Base-by-base conservation (phyloP, 371 early-diverging fungal genomes). In the Mortierella sp. region DNA sequence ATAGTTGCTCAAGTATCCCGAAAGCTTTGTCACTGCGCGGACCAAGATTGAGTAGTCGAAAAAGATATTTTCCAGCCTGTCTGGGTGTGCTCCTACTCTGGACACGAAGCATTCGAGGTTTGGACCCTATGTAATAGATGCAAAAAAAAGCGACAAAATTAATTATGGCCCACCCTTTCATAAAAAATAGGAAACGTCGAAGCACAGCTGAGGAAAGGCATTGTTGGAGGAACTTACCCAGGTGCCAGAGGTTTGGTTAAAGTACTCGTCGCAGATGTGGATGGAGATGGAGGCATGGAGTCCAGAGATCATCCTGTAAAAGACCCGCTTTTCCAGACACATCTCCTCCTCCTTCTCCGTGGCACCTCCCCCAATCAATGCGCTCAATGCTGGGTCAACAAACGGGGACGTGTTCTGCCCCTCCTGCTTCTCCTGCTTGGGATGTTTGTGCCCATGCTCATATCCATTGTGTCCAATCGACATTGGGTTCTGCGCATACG, bases 21-120 rank as follows among this genome's bases (percentile, higher is more conserved):
- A 88, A 31, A 98, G 82, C 82, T 97, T 97, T 28, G 93, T 87
- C 11, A 97, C 88, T 0, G 99, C 95, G 54, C 97, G 91, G 31
- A 96, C 86, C 6, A 98, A 88, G 13, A 99, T 88, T 0, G 94
- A 94, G 88, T 96, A 97, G 50, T 94, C 91, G 82, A 98, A 97
- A 82, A 97, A 98, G 48, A 98, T 90, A 89, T 98, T 99, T 78
- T 96, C 93, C 74, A 99, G 86, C 16, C 98, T 93, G 53, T 98
- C 98, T 10, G 97, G 97, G 87, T 93, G 94, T 46, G 91, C 82
- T 34, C 96, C 98, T 59, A 98, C 93, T 48, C 98, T 94, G 21
- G 91, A 85, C 16, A 93, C 91, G 85, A 96, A 98, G 82, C 98
- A 98, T 53, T 95, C 94, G 44, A 96, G 91, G 82, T 98, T 96